These are phyloP conservation scores for Acaromyces ingoldii DNA, from an alignment of 1,284 basidiomycete species.

Conservation along the genomic window DNA sequence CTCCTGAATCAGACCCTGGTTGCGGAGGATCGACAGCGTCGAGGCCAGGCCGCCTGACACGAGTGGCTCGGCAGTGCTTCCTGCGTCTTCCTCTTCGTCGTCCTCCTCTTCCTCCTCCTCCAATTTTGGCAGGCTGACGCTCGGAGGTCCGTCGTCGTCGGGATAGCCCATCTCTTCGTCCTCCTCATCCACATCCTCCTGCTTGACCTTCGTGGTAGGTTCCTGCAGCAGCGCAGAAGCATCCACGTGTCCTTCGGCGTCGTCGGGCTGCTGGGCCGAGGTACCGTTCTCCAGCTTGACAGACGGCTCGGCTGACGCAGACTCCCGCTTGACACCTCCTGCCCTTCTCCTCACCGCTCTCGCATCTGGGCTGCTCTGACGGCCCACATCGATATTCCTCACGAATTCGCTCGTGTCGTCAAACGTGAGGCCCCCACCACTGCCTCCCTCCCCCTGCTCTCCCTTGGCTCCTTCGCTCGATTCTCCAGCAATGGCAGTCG, in stretches of 20 bases:
- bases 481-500: background rate
- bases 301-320: conserved; percentile 5
- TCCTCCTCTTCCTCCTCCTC: conserved; percentile 51
- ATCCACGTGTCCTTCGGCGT: too few species aligned
- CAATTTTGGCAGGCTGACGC: conserved; percentile 24
- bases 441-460: too few species aligned
- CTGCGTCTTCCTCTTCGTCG: conserved; percentile 1
- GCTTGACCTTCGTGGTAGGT: conserved; percentile 41
- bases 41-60: conserved; percentile 66
- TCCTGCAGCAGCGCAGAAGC: too few species aligned
- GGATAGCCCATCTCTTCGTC: conserved; percentile 57
- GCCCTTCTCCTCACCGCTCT: too few species aligned
- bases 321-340: background rate
- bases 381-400: conserved; percentile 67
- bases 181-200: conserved; percentile 56
- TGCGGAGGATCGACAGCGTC: conserved; percentile 78
- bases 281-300: background rate
- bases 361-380: background rate
- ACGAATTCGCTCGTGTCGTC: conserved; percentile 98
- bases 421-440: conserved; percentile 68
- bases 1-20: conserved; percentile 79
- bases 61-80: conserved; percentile 20
- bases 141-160: conserved; percentile 6
- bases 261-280: too few species aligned
- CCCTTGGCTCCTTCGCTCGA: conserved; percentile 3